A percentile compares a stretch with the other conserved stretches of the same genome.
Conservation (phyloP, 106 monocot species). For the Platanthera guangdongensis region DNA sequence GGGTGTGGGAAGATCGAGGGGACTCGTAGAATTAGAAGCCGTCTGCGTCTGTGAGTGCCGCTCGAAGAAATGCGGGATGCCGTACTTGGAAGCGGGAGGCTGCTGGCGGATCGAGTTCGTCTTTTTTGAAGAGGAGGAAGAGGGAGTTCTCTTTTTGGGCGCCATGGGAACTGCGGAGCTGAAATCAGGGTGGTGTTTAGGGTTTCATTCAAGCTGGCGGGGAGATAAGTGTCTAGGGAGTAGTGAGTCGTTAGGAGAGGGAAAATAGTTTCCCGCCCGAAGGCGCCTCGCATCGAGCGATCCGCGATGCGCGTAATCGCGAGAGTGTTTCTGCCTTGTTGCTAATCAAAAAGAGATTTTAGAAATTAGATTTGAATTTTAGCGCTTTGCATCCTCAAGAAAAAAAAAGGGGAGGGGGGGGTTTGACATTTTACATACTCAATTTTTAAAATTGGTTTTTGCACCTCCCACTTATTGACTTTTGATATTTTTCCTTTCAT, state of each 20-base stretch:
- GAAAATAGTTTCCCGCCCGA: conserved; percentile 14
- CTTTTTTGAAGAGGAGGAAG: conserved; percentile 39
- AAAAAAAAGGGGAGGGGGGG: no score
- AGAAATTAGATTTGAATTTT: no score
- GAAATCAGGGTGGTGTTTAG: conserved; percentile 8
- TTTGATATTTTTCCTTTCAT: no score
- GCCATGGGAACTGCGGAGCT: conserved; percentile 38
- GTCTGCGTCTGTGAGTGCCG: conserved; percentile 67
- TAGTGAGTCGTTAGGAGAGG: neutral
- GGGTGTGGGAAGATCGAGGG: neutral
- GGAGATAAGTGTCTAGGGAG: neutral
- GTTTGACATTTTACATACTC: no score
- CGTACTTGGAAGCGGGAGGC: conserved; percentile 78
- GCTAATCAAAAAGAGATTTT: no score
- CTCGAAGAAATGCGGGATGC: conserved; percentile 98
- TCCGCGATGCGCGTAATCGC: no score
- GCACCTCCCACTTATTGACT: no score
- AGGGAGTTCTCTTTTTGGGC: conserved; percentile 48
- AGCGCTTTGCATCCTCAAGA: no score
- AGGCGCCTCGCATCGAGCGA: neutral
- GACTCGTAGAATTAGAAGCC: conserved; percentile 16
- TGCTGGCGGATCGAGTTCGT: conserved; percentile 28
- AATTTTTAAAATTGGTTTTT: no score
- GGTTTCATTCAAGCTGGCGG: conserved; percentile 4
- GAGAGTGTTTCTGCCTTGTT: no score